Evolutionary conservation across 768 basidiomycete species (phyloP).

Genomic region (Lentinula boryana): DNA sequence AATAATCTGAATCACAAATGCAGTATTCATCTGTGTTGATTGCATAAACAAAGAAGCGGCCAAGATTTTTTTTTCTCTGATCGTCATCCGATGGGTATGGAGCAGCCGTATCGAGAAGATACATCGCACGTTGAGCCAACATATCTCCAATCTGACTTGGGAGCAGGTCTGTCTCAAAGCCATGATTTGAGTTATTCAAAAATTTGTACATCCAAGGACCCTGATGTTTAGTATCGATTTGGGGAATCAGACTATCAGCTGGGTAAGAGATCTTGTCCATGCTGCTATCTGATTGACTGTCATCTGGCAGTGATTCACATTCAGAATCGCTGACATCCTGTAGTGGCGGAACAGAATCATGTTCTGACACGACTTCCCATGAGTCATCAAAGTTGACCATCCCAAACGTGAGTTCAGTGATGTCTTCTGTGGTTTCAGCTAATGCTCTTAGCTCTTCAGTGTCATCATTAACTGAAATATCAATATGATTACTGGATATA

Average conservation of each 20-base stretch:
- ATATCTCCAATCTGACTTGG: background rate
- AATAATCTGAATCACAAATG: constrained; percentile 2
- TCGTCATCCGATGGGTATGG: constrained; percentile 1
- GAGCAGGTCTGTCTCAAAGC: background rate
- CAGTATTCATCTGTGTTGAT: background rate
- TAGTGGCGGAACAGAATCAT: background rate
- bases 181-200: background rate
- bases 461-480: no score
- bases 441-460: background rate
- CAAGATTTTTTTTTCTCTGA: background rate
- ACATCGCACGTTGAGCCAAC: constrained; percentile 1
- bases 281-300: background rate
- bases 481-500: constrained; percentile 2
- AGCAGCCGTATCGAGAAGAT: background rate
- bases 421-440: constrained; percentile 2
- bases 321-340: no score
- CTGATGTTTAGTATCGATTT: background rate
- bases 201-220: constrained; percentile 2
- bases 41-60: background rate
- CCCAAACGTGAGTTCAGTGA: background rate
- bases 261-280: background rate
- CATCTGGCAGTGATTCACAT: background rate
- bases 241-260: background rate
- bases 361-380: background rate
- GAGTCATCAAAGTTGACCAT: background rate